Conservation (phyloP, 148 eudicot species). For the Rhododendron williamsianum region DNA sequence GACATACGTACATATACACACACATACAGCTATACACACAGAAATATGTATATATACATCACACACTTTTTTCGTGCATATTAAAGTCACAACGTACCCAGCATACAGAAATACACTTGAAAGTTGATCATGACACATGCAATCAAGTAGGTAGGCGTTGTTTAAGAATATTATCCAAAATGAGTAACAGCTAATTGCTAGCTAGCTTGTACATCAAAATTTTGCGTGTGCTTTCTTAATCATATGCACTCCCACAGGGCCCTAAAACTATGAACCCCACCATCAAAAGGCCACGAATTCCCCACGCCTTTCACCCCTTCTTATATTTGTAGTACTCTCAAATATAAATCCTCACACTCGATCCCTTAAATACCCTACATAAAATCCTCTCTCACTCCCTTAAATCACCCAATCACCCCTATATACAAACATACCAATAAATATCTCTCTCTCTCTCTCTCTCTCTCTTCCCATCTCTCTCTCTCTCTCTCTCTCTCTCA, state of each 20-base stretch:
- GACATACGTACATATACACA: no score
- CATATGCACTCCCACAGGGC: background rate
- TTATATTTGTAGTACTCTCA: background rate
- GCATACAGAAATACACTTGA: background rate
- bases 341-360: background rate
- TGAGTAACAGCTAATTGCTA: constrained; percentile 16
- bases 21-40: no score
- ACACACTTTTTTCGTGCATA: background rate
- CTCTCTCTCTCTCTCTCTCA: background rate
- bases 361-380: background rate
- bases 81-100: background rate
- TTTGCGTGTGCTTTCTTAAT: background rate
- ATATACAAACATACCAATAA: background rate
- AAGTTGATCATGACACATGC: background rate
- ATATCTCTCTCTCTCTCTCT: background rate
- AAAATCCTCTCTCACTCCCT: background rate
- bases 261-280: background rate
- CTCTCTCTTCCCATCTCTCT: no score
- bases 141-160: background rate
- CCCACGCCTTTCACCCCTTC: background rate
- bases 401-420: background rate
- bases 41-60: no score
- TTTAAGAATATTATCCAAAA: background rate
- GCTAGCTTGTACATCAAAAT: constrained; percentile 2
- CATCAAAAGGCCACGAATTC: background rate